phyloP scores from a whole-genome alignment of 2,329 filamentous ascomycete genomes.

The Trichophyton schoenleinii region DNA sequence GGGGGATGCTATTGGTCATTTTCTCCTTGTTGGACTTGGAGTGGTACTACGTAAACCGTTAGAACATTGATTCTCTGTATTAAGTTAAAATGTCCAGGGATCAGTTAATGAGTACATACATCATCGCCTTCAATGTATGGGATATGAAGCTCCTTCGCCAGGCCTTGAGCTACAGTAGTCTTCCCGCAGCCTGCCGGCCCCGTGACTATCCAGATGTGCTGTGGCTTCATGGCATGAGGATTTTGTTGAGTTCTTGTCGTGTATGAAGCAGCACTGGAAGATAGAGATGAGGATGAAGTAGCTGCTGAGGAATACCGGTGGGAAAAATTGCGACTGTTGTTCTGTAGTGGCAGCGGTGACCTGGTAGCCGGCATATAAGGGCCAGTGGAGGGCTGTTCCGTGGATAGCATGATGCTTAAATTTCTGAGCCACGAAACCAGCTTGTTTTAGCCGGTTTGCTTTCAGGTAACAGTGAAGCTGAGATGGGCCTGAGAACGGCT shows the following conservation, averaged over 20 bases:
- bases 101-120: slow-evolving; percentile 38
- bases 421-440: background rate
- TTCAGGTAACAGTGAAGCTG: background rate
- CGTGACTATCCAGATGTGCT: slow-evolving; percentile 71
- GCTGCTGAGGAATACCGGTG: background rate
- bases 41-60: slow-evolving; percentile 30
- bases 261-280: slow-evolving; percentile 9
- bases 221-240: slow-evolving; percentile 33
- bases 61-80: slow-evolving; percentile 3
- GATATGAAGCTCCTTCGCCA: slow-evolving; percentile 50
- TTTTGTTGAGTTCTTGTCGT: slow-evolving; percentile 10
- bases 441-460: background rate
- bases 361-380: slow-evolving; percentile 5
- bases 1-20: slow-evolving; percentile 70
- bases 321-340: background rate
- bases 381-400: slow-evolving; percentile 21
- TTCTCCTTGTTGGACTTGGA: slow-evolving; percentile 67
- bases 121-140: slow-evolving; percentile 69
- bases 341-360: background rate
- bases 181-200: slow-evolving; percentile 71
- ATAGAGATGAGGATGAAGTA: background rate
- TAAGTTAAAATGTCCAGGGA: background rate
- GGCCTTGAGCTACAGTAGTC: slow-evolving; percentile 56
- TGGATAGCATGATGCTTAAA: slow-evolving; percentile 28
- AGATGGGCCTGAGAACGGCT: background rate